phyloP scores from a whole-genome alignment of 768 basidiomycete genomes.

The Mycena leptocephala region DNA sequence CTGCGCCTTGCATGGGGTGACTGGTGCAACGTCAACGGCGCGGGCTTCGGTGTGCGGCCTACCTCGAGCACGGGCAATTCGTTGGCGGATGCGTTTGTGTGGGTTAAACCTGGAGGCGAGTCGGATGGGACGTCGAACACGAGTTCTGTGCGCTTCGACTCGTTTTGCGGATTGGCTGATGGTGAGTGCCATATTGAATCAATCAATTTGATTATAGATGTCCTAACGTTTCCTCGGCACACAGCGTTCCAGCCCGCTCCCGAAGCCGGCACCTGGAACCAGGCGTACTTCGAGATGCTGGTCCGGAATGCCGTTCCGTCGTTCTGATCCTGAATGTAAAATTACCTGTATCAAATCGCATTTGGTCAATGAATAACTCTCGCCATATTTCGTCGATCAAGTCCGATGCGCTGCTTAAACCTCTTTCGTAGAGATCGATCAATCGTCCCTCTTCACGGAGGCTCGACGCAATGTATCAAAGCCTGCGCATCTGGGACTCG shows the following conservation, averaged over 20 bases:
- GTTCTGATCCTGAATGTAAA: conserved; percentile 61
- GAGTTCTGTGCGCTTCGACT: conserved; percentile 68
- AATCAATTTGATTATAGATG: background rate
- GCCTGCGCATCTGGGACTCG: too few species aligned
- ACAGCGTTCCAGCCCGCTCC: conserved; percentile 25
- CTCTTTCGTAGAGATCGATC: background rate
- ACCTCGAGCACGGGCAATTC: conserved; percentile 68
- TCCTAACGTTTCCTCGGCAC: background rate
- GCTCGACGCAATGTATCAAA: background rate
- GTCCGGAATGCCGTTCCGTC: conserved; percentile 69
- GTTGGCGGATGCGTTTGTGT: conserved; percentile 62
- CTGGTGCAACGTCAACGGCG: conserved; percentile 46
- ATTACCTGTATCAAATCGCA: background rate
- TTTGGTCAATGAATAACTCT: conserved; percentile 2
- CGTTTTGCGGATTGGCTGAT: conserved; percentile 66
- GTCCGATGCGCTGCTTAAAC: background rate
- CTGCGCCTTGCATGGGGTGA: conserved; percentile 61
- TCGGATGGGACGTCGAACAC: conserved; percentile 75
- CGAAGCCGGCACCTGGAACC: conserved; percentile 34
- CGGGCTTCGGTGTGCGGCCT: conserved; percentile 66
- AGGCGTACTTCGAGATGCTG: conserved; percentile 70
- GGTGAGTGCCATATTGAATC: conserved; percentile 48
- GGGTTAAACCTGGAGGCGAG: conserved; percentile 81
- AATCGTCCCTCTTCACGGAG: background rate
- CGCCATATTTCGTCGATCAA: background rate